phyloP scores from a whole-genome alignment of 2,329 filamentous ascomycete species.

The Exophiala bonariae region DNA sequence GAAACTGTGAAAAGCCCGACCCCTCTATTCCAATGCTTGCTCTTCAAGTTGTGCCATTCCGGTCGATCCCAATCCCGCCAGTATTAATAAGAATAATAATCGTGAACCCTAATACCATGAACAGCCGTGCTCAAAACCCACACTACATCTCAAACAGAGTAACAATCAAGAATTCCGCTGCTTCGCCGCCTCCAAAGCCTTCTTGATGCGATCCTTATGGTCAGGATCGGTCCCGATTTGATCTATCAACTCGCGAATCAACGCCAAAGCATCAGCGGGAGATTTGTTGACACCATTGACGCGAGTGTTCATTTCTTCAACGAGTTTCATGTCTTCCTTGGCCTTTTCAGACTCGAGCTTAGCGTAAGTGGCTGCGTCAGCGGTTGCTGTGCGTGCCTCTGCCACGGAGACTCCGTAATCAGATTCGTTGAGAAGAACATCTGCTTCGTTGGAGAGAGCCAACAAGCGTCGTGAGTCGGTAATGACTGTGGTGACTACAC shows the following conservation, averaged over 20 bases:
- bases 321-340: slow-evolving; percentile 49
- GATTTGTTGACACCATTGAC: slow-evolving; percentile 42
- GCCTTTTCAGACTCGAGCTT: slow-evolving; percentile 47
- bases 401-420: slow-evolving; percentile 57
- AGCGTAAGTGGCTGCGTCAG: slow-evolving; percentile 41
- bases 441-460: slow-evolving; percentile 48
- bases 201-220: slow-evolving; percentile 49
- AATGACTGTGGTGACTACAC: slow-evolving; percentile 41
- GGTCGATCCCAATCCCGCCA: too few relatives aligned
- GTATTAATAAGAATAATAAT: too few relatives aligned
- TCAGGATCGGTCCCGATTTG: slow-evolving; percentile 40
- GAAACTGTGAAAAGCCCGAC: too few relatives aligned
- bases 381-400: slow-evolving; percentile 48
- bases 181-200: slow-evolving; percentile 55
- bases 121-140: too few relatives aligned
- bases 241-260: slow-evolving; percentile 40
- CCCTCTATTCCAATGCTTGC: too few relatives aligned
- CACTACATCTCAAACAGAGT: too few relatives aligned
- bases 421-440: slow-evolving; percentile 51
- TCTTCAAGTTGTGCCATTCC: too few relatives aligned
- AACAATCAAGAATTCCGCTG: slow-evolving; percentile 50
- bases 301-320: slow-evolving; percentile 42
- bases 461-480: slow-evolving; percentile 48
- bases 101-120: too few relatives aligned
- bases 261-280: slow-evolving; percentile 37